Conservation (phyloP, 169 alveolate genomes). For the Eimeria tenella region DNA sequence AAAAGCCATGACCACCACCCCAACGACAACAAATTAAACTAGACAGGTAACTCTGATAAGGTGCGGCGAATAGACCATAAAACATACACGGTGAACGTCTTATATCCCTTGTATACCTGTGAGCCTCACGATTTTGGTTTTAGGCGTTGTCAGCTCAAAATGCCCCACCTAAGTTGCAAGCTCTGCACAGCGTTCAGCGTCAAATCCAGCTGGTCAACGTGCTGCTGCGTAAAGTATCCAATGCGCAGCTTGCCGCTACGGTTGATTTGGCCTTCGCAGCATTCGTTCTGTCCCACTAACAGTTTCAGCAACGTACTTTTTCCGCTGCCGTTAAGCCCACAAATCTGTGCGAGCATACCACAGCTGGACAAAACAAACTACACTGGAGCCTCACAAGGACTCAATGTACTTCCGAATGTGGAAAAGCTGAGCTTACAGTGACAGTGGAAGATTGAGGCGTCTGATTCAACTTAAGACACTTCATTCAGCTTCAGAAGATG, state of each 20-base stretch:
- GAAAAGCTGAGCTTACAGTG: too few species aligned
- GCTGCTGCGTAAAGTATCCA: conserved; percentile 97
- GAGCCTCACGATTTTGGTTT: too few species aligned
- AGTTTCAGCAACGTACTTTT: conserved; percentile 96
- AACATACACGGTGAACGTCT: background rate
- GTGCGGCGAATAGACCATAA: background rate
- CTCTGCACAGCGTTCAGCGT: conserved; percentile 97
- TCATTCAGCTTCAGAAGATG: too few species aligned
- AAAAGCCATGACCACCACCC: background rate
- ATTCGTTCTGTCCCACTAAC: conserved; percentile 91
- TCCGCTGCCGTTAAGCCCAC: conserved; percentile 99
- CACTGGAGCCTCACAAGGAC: background rate
- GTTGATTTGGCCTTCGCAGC: conserved; percentile 93
- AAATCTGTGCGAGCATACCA: conserved; percentile 85
- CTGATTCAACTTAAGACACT: too few species aligned
- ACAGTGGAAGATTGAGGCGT: too few species aligned
- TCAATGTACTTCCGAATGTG: too few species aligned
- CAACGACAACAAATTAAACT: background rate
- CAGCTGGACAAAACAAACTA: background rate
- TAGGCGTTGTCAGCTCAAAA: too few species aligned
- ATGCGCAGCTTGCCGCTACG: conserved; percentile 95
- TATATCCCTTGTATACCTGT: too few species aligned
- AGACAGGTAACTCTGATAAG: background rate
- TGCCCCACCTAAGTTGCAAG: conserved; percentile 85
- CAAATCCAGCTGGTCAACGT: conserved; percentile 95